Base-by-base conservation (phyloP, 2,329 filamentous ascomycete species). In the Monilinia laxa region DNA sequence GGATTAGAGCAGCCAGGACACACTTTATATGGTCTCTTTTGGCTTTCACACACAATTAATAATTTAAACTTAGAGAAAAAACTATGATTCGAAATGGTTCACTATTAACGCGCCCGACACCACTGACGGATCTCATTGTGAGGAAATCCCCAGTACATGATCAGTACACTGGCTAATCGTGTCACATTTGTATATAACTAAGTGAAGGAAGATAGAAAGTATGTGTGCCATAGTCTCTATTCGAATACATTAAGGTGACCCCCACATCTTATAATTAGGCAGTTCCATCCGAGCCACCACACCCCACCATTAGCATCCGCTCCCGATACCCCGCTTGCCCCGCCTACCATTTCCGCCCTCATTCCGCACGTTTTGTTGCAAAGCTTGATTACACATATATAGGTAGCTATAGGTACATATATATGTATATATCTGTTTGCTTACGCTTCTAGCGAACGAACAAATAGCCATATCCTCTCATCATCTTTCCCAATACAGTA, bases 51-150 rank as follows among this genome's bases (percentile, higher is more conserved):
- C 0, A 45, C 45, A 58, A 47, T 14, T 47, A 47, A 58, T 40
- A 1, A 58, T 28, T 58, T 47, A 28, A 58, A 11, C 4, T 16
- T 3, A 54, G 52, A 20, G 23, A 40, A 58, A 5, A 42, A 28
- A 28, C 28, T 47, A 45, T 31, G 59, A 53, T 25, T 31, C 59
- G 4, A 40, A 38, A 9, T 62, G 45, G 45, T 52, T 31, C n/a
- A 40, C 35, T 35, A n/a, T 28, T 38, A 40, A 62, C 20, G 59
- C 59, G 23, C 28, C 45, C 16, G 35, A 62, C 11, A 31, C 59
- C 9, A 62, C 25, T 25, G 77, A 79, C 10, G 57, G 57, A 23
- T 59, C 40, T 9, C 47, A 31, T 1, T 49, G 40, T 31, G 31
- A 59, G 18, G 4, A 6, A n/a, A 11, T 49, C 23, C 51, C 25